Conservation (phyloP, 495 filamentous ascomycete genomes). For the Trichoderma asperelloides region DNA sequence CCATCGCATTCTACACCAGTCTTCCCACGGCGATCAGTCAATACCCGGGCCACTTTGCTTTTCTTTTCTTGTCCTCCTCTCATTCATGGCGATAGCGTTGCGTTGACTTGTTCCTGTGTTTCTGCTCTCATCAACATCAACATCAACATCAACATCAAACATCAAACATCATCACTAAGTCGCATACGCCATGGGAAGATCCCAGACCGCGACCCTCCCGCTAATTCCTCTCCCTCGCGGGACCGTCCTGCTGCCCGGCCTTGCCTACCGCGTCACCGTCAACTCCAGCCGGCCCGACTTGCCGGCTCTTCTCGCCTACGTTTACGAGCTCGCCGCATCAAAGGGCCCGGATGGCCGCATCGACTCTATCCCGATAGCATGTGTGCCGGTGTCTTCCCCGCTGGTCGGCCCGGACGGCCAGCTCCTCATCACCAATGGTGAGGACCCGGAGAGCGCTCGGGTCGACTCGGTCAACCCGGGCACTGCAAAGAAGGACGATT, state of each 20-base stretch:
- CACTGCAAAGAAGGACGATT: constrained; percentile 57
- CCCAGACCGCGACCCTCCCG: constrained; percentile 45
- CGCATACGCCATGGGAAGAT: constrained; percentile 15
- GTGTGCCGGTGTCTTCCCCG: constrained; percentile 68
- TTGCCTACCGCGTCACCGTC: constrained; percentile 67
- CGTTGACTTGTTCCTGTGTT: too few relatives aligned
- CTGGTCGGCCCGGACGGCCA: constrained; percentile 61
- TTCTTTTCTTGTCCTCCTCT: not conserved
- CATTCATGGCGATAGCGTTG: not conserved
- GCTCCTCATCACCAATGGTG: constrained; percentile 51
- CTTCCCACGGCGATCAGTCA: not conserved
- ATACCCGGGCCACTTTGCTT: not conserved
- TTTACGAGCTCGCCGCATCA: constrained; percentile 58
- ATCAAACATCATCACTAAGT: not conserved
- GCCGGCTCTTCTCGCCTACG: constrained; percentile 65
- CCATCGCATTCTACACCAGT: not conserved
- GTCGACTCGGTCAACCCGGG: constrained; percentile 25
- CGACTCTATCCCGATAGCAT: constrained; percentile 64
- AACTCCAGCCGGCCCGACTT: constrained; percentile 68
- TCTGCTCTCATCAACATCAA: too few relatives aligned
- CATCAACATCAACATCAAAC: not conserved
- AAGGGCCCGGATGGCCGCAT: constrained; percentile 52
- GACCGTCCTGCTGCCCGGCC: constrained; percentile 71
- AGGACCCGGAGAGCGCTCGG: constrained; percentile 30
- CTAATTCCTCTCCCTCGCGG: constrained; percentile 68